Evolutionary conservation across 225 moss, liverwort and hornwort genomes (phyloP).

Genomic region (Pleurozium schreberi): DNA sequence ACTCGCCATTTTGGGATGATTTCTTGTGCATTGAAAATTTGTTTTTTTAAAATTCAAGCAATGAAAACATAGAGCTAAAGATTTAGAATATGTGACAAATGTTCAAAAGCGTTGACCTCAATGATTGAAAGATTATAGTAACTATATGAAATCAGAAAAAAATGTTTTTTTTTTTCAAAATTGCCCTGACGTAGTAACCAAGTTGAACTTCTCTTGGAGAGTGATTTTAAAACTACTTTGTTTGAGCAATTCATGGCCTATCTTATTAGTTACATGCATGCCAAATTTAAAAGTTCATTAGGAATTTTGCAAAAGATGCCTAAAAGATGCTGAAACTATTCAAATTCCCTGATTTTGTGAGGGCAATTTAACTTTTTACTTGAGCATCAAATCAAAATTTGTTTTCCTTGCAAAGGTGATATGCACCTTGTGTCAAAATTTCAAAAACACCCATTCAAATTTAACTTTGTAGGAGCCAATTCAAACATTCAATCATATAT

Average conservation of each 20-base stretch:
- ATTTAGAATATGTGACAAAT: not conserved
- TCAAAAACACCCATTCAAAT: not conserved
- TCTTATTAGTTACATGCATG: not conserved
- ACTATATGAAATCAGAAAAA: not conserved
- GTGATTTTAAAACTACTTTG: not conserved
- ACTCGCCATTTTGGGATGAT: not conserved
- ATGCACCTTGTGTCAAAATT: not conserved
- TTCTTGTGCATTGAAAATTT: not conserved
- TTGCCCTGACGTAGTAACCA: rapidly evolving
- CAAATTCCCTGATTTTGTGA: no score
- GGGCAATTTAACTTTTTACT: not conserved
- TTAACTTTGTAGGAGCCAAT: not conserved
- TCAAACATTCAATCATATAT: not conserved
- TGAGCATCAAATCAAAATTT: rapidly evolving
- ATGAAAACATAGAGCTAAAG: not conserved
- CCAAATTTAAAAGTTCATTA: not conserved
- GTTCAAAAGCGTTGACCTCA: not conserved
- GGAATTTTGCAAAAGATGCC: not conserved
- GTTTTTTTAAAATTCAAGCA: not conserved
- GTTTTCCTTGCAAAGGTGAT: not conserved
- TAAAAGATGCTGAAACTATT: not conserved
- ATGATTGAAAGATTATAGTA: not conserved
- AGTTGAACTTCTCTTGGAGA: not conserved
- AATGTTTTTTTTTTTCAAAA: not conserved
- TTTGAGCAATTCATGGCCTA: not conserved